Conservation (phyloP, 805 yeast genomes). For the Cephaloascus albidus region DNA sequence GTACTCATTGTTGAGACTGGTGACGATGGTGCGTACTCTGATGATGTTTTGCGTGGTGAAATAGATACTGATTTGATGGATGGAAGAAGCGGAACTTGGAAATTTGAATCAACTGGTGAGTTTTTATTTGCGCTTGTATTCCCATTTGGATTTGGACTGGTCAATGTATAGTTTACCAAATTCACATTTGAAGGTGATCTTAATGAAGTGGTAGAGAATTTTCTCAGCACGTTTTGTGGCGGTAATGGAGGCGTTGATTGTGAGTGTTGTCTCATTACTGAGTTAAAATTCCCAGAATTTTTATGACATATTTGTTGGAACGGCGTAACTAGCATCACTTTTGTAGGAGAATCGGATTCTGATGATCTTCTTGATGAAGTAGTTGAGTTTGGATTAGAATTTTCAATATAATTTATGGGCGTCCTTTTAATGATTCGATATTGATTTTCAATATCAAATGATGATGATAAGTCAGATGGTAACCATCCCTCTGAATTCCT, state of each 20-base stretch:
- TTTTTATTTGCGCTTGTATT: background rate
- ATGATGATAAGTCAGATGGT: conserved; percentile 9
- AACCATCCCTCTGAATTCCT: conserved; percentile 52
- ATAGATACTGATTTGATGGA: conserved; percentile 1
- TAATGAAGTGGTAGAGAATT: background rate
- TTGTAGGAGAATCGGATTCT: background rate
- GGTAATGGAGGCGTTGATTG: background rate
- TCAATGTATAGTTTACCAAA: background rate
- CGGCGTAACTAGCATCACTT: background rate
- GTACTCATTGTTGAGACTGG: conserved; percentile 4
- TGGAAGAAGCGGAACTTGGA: conserved; percentile 5
- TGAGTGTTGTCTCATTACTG: background rate
- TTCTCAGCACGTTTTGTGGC: background rate
- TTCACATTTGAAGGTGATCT: background rate
- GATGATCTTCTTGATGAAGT: background rate
- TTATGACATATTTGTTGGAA: too few relatives aligned
- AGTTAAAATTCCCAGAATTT: background rate
- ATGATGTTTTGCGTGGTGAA: background rate
- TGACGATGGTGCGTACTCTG: conserved; percentile 1
- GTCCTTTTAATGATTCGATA: background rate
- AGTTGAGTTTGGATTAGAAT: background rate
- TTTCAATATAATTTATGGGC: background rate
- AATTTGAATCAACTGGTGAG: conserved; percentile 7
- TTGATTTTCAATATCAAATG: background rate
- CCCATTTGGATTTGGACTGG: background rate